Percentiles rank a stretch among this genome's conserved stretches.
These are phyloP conservation scores for Fusarium temperatum DNA, from an alignment of 2,329 filamentous ascomycete species.

Conservation along the genomic window DNA sequence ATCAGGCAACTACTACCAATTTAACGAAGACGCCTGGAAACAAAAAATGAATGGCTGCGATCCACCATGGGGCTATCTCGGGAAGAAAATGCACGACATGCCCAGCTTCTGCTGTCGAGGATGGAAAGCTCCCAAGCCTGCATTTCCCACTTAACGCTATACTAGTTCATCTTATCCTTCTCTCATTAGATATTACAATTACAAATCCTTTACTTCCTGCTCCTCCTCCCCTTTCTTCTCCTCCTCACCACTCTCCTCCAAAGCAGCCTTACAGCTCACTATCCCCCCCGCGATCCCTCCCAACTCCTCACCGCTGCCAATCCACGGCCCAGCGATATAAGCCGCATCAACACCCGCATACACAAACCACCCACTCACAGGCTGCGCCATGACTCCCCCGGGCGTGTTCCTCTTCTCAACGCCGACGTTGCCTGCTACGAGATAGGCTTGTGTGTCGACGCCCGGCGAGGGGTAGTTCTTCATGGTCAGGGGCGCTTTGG, in stretches of 20 bases:
- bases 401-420: constrained; percentile 40
- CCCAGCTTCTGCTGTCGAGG: constrained; percentile 30
- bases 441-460: constrained; percentile 44
- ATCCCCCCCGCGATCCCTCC: constrained; percentile 17
- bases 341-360: constrained; percentile 49
- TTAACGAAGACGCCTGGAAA: constrained; percentile 19
- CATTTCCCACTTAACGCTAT: not conserved
- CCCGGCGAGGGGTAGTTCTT: constrained; percentile 42
- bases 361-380: constrained; percentile 53
- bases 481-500: constrained; percentile 52
- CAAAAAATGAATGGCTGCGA: constrained; percentile 13
- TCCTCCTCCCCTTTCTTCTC: accelerated
- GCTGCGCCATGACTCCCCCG: constrained; percentile 44
- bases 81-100: constrained; percentile 10
- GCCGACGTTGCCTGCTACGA: constrained; percentile 52
- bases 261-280: not conserved
- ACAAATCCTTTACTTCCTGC: not conserved
- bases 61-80: constrained; percentile 26
- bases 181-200: not conserved
- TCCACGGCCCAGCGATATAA: constrained; percentile 17
- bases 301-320: constrained; percentile 39
- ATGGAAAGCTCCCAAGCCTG: not conserved
- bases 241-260: not conserved
- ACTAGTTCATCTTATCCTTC: not conserved
- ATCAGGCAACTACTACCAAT: constrained; percentile 17